Percentiles rank a stretch among this genome's conserved stretches.
Conservation (phyloP, 345 rosid species). For the Aquilaria sinensis region DNA sequence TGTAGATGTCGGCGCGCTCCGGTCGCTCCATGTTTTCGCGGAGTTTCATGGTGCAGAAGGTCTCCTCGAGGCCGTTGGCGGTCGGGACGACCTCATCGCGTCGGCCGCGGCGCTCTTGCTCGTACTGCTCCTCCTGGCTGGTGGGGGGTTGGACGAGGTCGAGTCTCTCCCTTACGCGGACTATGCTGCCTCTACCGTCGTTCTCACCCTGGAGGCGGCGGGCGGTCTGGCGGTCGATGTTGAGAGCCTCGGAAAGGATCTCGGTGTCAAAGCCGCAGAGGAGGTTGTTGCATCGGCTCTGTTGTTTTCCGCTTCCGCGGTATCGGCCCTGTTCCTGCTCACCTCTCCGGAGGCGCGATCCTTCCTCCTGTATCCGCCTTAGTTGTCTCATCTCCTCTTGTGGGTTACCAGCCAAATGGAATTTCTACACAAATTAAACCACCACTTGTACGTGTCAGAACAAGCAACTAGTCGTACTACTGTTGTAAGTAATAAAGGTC, state of each 20-base stretch:
- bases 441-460: background rate
- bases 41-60: constrained; percentile 55
- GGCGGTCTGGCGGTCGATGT: constrained; percentile 34
- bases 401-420: constrained; percentile 70
- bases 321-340: constrained; percentile 2
- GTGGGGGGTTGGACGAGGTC: constrained; percentile 40
- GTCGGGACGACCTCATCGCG: constrained; percentile 3
- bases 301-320: background rate
- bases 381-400: constrained; percentile 24
- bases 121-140: constrained; percentile 24
- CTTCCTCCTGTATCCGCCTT: constrained; percentile 1
- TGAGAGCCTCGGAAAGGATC: constrained; percentile 52
- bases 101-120: constrained; percentile 17
- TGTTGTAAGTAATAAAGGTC: background rate
- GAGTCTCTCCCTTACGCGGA: constrained; percentile 45
- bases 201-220: constrained; percentile 37
- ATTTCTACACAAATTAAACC: constrained; percentile 26
- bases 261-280: constrained; percentile 48
- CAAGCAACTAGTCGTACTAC: background rate
- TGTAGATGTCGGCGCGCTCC: constrained; percentile 47
- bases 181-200: constrained; percentile 53
- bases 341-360: constrained; percentile 13
- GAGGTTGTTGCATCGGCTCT: constrained; percentile 33
- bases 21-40: constrained; percentile 61
- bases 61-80: constrained; percentile 72